Evolutionary conservation across 176 grass and related monocot genomes (phyloP), one percentile per base, ranked within the genome.

Genomic region (Carex myosuroides): DNA sequence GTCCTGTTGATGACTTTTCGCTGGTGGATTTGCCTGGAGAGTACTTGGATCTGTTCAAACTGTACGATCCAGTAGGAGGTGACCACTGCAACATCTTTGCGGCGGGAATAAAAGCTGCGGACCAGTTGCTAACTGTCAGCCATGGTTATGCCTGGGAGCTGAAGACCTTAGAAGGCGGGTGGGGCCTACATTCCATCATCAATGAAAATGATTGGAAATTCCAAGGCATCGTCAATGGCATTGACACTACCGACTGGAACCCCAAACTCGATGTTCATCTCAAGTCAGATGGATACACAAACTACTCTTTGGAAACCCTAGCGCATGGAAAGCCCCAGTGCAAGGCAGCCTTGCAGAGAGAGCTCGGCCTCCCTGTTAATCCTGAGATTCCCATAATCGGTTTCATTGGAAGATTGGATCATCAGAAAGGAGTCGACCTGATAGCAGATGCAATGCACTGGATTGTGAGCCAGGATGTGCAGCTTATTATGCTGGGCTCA

Each of bases 51-150:
- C 60, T 88, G 77, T 90, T 93, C 75, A 98, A 92, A 92, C 85
- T 85, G 69, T 78, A 88, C 32, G 96, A 99, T 57, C 89, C 91
- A 68, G 52, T 92, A 61, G 96, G 93, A 74, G 96, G 96, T 46
- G 92, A 95, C 70, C 96, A 99, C 76, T 87, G 88, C 76, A 99
- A 99, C 61, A 95, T 99, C 75, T 95, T 99, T 86, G 86, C 91
- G 2, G 93, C 93, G 74, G 91, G 96, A 85, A 87, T 99, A 86
- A 99, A 84, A 89, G 85, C 91, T n/a, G 91, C 93, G 35, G 96
- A 95, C 39, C 85, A 89, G 65, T 82, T 99, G 84, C 86, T 99
- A 83, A 95, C 93, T 64, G 93, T 99, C 79, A 98, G 96, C 66
- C 89, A 90, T 86, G 96, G 93, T 78, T 98, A 98, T 90, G 85